Base-by-base conservation (phyloP, 768 basidiomycete species). In the Symmetrospora coprosmae region DNA sequence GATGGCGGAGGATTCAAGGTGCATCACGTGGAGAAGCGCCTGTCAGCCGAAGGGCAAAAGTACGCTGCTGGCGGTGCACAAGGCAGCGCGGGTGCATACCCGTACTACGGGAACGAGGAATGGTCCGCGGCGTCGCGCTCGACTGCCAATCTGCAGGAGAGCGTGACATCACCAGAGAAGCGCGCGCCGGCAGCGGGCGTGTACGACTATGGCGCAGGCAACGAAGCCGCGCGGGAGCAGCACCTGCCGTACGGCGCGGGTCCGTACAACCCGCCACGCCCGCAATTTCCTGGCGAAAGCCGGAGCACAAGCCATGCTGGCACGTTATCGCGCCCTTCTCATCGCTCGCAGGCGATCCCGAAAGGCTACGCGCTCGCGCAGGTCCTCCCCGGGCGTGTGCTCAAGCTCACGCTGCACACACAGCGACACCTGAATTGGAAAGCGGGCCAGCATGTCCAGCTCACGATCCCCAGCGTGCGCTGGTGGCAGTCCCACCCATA, bases 371-470 rank as follows among this genome's bases (percentile, higher is more conserved):
- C 79, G 1, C 78, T 82, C 45, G 81, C 79, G 1, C 81, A 84
- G 64, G 73, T 86, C 7, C 74, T 87, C 17, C 80, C 85, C 0
- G 86, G 85, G 8, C 75, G 78, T 2, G 84, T 82, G 4, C 72
- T 87, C 17, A 81, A 85, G 40, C 70, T 87, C n/a, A 80, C 81
- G 0, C 72, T 86, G 38, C 73, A 80, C 55, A 75, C 82, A 0
- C 77, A 81, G 0, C 76, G 78, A 1, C 77, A 76, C 49, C 69
- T 83, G 48, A 70, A 75, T 0, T 87, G 85, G 85, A 77, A 80
- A 0, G 81, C 85, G 2, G 86, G 85, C n/a, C 86, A 87, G 70
- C 82, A 85, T 70, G 80, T 86, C 66, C 75, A 83, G 23, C 75
- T 87, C 62, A 79, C 75, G 50, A 75, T 86, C 19, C 85, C 86